phyloP scores from a whole-genome alignment of 768 basidiomycete genomes.

The Kwoniella dendrophila region DNA sequence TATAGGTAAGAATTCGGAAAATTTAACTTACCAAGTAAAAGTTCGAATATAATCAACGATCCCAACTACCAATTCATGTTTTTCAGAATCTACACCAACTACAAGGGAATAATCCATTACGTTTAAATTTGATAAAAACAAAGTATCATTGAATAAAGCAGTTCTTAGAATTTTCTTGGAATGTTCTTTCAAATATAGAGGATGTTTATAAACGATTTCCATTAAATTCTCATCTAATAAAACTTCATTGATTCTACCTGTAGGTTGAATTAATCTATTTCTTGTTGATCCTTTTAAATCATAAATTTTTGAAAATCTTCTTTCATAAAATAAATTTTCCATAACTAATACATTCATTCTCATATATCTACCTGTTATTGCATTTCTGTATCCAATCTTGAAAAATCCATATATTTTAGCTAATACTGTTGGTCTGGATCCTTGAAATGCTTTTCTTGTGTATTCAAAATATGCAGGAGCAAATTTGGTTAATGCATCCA shows the following conservation, averaged over 20 bases:
- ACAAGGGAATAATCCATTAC: slow-evolving; percentile 93
- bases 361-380: slow-evolving; percentile 76
- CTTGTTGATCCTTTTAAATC: slow-evolving; percentile 95
- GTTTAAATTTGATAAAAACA: slow-evolving; percentile 88
- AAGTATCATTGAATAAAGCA: slow-evolving; percentile 91
- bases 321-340: slow-evolving; percentile 89
- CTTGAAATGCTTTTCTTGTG: slow-evolving; percentile 88
- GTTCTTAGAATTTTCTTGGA: slow-evolving; percentile 88
- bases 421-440: slow-evolving; percentile 88
- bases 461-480: slow-evolving; percentile 98
- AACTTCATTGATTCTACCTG: slow-evolving; percentile 88
- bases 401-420: slow-evolving; percentile 98
- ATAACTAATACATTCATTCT: slow-evolving; percentile 96
- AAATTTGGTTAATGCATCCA: slow-evolving; percentile 94
- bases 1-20: neutral
- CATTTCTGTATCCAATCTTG: slow-evolving; percentile 86
- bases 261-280: slow-evolving; percentile 88
- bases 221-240: slow-evolving; percentile 94
- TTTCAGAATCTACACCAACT: slow-evolving; percentile 86
- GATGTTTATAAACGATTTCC: slow-evolving; percentile 80
- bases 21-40: slow-evolving; percentile 34
- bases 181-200: slow-evolving; percentile 94
- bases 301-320: slow-evolving; percentile 89
- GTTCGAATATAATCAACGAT: slow-evolving; percentile 78
- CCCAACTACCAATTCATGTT: slow-evolving; percentile 89